Evolutionary conservation across 257 asterid species (phyloP).

Genomic region (Lycium ferocissimum): DNA sequence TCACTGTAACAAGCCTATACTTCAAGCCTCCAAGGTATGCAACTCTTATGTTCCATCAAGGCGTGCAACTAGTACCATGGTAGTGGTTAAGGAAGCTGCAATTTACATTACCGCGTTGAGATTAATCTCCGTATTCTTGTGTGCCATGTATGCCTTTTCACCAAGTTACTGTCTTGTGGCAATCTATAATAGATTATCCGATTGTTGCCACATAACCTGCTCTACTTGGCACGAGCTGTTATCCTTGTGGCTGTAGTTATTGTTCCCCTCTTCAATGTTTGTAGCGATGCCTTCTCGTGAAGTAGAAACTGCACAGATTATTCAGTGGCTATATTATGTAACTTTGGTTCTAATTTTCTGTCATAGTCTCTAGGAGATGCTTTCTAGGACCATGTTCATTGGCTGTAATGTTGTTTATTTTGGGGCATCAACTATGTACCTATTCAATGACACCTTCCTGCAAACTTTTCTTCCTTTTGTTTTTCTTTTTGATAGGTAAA

Average conservation of each 20-base stretch:
- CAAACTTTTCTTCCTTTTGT: not conserved
- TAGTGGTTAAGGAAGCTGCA: not conserved
- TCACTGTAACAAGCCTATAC: not conserved
- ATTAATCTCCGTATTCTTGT: not conserved
- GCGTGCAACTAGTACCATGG: not conserved
- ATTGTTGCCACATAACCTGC: not conserved
- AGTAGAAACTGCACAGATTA: not conserved
- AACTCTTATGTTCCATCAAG: not conserved
- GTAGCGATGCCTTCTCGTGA: not conserved
- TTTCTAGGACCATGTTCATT: constrained; percentile 11
- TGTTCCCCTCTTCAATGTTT: not conserved
- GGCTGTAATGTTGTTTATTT: not conserved
- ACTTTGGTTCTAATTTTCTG: not conserved
- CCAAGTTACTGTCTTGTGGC: not conserved
- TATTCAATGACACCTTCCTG: not conserved
- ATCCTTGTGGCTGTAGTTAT: not conserved
- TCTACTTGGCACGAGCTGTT: not conserved
- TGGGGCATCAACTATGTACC: not conserved
- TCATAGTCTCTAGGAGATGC: not conserved
- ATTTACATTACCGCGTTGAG: not conserved
- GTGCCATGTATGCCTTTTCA: not conserved
- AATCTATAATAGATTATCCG: not conserved
- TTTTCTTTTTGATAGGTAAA: not conserved
- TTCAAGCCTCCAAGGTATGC: not conserved
- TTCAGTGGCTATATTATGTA: not conserved